Base-by-base conservation (phyloP, 2,329 filamentous ascomycete species). In the Colletotrichum sublineola region DNA sequence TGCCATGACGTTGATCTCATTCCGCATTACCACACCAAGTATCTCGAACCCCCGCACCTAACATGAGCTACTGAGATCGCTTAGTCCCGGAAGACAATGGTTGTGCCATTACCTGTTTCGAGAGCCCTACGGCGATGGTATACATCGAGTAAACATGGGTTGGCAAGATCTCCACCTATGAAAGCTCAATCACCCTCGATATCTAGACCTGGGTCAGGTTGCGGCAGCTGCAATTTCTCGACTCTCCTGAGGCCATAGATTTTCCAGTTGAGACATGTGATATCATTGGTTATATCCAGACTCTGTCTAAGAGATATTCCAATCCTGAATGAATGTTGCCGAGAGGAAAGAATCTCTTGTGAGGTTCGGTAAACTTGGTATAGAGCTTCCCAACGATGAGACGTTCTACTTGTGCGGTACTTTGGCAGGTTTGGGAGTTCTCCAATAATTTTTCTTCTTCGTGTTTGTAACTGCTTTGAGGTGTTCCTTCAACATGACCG, bases 41-140 rank as follows among this genome's bases (percentile, higher is more conserved):
- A 44, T 44, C 1, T 8, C 18, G 14, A 46, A 20, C 6, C 20
- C 18, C 20, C 9, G 42, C 6, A 44, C 20, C 18, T 9, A 20
- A 44, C 5, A 20, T 2, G 42, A 44, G 6, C 7, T 44, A 6
- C 18, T 44, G 20, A 46, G 20, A 3, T n/a, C 20, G 44, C 8
- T 9, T 7, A n/a, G 44, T 0, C n/a, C 18, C 4, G 7, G 44
- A 5, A 20, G 5, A 20, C n/a, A 9, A 8, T 7, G 3, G 1
- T 7, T 4, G 44, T 7, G 20, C 7, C 7, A n/a, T n/a, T 46
- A 7, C 2, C 44, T 46, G 2, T 7, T 46, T 20, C 7, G 20
- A 46, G 20, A 46, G 7, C 18, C 12, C 7, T n/a, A n/a, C 8
- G 44, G 7, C 4, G 44, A 46, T n/a, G 8, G n/a, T n/a, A n/a